A percentile compares a stretch with the other conserved stretches of the same genome.
phyloP scores from a whole-genome alignment of 2,329 filamentous ascomycete species.

The Verticillium dahliae region DNA sequence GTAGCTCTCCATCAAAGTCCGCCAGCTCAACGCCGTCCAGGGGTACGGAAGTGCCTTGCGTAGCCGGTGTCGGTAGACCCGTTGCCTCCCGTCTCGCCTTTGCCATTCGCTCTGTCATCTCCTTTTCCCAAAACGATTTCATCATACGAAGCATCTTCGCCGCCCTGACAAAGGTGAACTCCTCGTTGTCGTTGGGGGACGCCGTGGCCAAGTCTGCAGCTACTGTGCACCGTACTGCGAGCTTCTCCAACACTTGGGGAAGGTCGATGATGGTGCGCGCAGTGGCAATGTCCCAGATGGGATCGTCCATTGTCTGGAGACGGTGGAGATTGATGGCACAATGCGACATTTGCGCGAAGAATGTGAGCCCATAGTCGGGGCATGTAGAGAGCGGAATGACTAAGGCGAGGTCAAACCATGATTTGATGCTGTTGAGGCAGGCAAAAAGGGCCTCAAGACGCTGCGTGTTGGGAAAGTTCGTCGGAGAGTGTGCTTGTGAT shows the following conservation, averaged over 20 bases:
- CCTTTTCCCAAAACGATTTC: slow-evolving; percentile 27
- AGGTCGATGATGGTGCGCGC: slow-evolving; percentile 25
- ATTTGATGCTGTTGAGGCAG: slow-evolving; percentile 19
- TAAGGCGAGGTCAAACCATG: slow-evolving; percentile 23
- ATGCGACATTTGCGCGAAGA: slow-evolving; percentile 25
- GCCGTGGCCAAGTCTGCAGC: slow-evolving; percentile 3
- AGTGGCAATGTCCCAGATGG: slow-evolving; percentile 28
- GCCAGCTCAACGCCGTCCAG: slow-evolving; percentile 6
- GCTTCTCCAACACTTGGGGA: slow-evolving; percentile 18
- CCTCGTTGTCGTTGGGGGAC: slow-evolving; percentile 16
- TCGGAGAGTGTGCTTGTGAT: slow-evolving; percentile 4
- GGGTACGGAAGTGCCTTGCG: neutral
- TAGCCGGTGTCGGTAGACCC: neutral
- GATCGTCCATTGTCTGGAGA: slow-evolving; percentile 26
- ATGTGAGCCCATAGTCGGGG: slow-evolving; percentile 23
- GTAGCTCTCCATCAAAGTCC: slow-evolving; percentile 6
- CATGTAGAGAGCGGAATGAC: slow-evolving; percentile 18
- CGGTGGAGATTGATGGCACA: slow-evolving; percentile 24
- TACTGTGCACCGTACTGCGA: slow-evolving; percentile 9
- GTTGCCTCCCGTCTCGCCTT: neutral
- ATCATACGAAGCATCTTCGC: slow-evolving; percentile 28
- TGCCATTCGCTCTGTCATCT: slow-evolving; percentile 15
- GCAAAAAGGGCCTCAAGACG: slow-evolving; percentile 19
- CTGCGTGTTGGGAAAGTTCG: slow-evolving; percentile 14
- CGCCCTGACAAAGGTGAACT: slow-evolving; percentile 23